phyloP scores from a whole-genome alignment of 2,329 filamentous ascomycete species.

The Fusarium goolgardi region DNA sequence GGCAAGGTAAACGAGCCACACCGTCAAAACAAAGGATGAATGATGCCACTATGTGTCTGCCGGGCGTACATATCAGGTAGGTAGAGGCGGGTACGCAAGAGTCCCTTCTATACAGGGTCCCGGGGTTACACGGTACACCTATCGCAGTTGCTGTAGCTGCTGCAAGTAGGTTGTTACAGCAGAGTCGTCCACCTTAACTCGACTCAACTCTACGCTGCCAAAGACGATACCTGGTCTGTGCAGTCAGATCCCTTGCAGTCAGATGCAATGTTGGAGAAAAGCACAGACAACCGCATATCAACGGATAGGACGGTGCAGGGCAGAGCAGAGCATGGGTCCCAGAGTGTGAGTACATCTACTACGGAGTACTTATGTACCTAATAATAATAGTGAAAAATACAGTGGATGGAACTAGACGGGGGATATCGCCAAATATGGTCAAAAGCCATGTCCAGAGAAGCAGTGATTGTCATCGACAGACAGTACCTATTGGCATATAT shows the following conservation, averaged over 20 bases:
- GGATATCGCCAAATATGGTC: conserved; percentile 27
- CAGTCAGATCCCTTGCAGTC: conserved; percentile 31
- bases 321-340: conserved; percentile 23
- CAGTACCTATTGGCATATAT: conserved; percentile 7
- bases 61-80: conserved; percentile 12
- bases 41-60: conserved; percentile 37
- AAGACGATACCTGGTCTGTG: conserved; percentile 33
- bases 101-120: not conserved
- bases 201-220: conserved; percentile 22
- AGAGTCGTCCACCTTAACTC: not conserved
- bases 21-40: conserved; percentile 22
- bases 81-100: not conserved
- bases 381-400: not conserved
- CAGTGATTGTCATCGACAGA: conserved; percentile 27
- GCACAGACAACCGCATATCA: conserved; percentile 35
- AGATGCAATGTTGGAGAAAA: conserved; percentile 24
- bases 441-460: conserved; percentile 32
- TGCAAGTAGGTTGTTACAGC: not conserved
- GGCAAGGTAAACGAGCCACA: conserved; percentile 19
- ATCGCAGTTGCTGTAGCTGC: not conserved
- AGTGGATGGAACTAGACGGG: conserved; percentile 12
- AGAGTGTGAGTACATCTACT: conserved; percentile 1
- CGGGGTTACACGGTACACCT: not conserved
- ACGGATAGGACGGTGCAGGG: conserved; percentile 1
- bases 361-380: not conserved